Conservation (phyloP, 2,329 filamentous ascomycete species). For the Microdochium paspali region DNA sequence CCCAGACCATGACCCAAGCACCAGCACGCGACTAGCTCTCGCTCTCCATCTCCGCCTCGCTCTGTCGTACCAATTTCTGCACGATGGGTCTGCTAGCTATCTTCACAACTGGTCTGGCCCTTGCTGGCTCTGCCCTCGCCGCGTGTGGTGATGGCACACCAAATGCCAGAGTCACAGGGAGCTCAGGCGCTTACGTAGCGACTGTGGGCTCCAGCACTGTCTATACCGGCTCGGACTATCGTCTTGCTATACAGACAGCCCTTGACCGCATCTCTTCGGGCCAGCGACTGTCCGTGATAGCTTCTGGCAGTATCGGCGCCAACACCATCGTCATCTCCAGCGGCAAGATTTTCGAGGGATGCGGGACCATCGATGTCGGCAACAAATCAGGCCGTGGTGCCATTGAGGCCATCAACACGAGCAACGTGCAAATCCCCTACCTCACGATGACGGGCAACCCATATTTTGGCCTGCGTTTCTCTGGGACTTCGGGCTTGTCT, state of each 20-base stretch:
- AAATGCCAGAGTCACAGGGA: conserved; percentile 34
- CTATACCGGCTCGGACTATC: conserved; percentile 45
- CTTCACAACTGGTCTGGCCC: neutral
- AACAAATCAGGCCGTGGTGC: conserved; percentile 35
- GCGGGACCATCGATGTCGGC: conserved; percentile 42
- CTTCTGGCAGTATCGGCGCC: conserved; percentile 45
- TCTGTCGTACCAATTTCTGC: neutral
- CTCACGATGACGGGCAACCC: conserved; percentile 47
- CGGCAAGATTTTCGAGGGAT: conserved; percentile 49
- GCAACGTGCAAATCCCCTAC: conserved; percentile 42
- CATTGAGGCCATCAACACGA: conserved; percentile 40
- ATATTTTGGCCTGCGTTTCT: conserved; percentile 48
- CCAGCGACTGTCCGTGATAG: conserved; percentile 43
- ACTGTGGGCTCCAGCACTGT: conserved; percentile 32
- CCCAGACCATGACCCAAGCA: too few relatives aligned
- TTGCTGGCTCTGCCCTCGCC: neutral
- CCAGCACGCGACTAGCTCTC: too few relatives aligned
- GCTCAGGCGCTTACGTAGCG: conserved; percentile 33
- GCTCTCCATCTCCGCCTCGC: too few relatives aligned
- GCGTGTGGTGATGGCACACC: conserved; percentile 39
- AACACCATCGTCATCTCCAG: conserved; percentile 38
- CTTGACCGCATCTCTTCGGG: conserved; percentile 40
- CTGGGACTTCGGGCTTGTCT: conserved; percentile 34
- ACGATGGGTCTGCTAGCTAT: neutral
- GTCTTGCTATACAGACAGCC: conserved; percentile 42